Base-by-base conservation (phyloP, 106 monocot species). In the Dendrobium nobile region DNA sequence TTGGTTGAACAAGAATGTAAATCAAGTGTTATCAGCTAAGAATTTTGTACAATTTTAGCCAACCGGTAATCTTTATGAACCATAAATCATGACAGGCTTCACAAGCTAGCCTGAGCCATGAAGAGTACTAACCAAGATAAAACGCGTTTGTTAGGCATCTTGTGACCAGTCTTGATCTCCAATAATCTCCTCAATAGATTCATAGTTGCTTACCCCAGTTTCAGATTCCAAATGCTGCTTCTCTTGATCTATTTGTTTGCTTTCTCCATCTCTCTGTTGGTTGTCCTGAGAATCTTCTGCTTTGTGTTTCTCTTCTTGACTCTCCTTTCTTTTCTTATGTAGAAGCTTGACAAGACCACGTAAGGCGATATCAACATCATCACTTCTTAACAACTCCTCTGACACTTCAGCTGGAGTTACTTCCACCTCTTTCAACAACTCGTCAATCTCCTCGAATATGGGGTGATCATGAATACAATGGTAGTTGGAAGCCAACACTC, bases 361-460 rank as follows among this genome's bases (percentile, higher is more conserved):
- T 8, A 85, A 77, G 19, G 81, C 85, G 77, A 77, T 33, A 37
- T 77, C 81, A 4, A 24, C 41, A 42, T 81, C 85, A 72, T 85
- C 77, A n/a, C 77, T 85, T 72, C 65, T 75, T 48, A 85, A 76
- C 72, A 85, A 56, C 58, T 85, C 81, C 58, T 85, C 85, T 0
- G 85, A 77, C 54, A 85, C 85, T 47, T 85, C 81, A 0, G 85
- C 85, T 4, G 85, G 85, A 45, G 81, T 81, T 4, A 67, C 81
- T 47, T 85, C 72, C 72, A 85, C 81, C 77, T 85, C 77, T 45
- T 72, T 56, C 15, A 85, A 27, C 72, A 81, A 16, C 11, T 18
- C 54, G 18, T 85, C 85, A 28, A 85, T 81, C 78, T 77, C 31
- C 54, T 33, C 77, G 11, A 78, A 85, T 15, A 77, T 42, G 2